Evolutionary conservation across 257 asterid species (phyloP).

Genomic region (Paraleonurus japonicus): DNA sequence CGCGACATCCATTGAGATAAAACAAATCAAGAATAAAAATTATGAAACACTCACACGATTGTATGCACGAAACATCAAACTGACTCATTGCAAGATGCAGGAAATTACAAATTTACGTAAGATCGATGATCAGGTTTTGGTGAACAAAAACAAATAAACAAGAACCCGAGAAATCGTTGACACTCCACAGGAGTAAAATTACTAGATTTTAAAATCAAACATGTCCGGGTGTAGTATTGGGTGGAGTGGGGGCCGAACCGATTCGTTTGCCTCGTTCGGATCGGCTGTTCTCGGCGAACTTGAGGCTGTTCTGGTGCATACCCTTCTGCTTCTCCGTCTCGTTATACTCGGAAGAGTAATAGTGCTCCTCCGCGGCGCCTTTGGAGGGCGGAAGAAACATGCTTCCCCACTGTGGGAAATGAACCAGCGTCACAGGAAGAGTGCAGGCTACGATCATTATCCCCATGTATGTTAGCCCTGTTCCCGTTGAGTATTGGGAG

Average conservation of each 20-base stretch:
- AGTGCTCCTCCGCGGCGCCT: constrained; percentile 39
- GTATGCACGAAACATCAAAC: background rate
- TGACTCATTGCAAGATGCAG: background rate
- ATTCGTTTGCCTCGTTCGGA: constrained; percentile 58
- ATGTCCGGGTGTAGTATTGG: constrained; percentile 27
- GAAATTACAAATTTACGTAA: background rate
- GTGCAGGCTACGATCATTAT: constrained; percentile 52
- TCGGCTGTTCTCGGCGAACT: constrained; percentile 57
- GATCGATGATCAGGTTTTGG: background rate
- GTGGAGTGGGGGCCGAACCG: constrained; percentile 34
- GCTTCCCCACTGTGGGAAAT: constrained; percentile 77
- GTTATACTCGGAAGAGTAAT: constrained; percentile 48
- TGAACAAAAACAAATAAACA: background rate
- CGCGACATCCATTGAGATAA: too few species aligned
- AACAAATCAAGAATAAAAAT: too few species aligned
- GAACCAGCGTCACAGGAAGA: constrained; percentile 41
- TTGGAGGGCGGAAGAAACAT: constrained; percentile 52
- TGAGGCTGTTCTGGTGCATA: constrained; percentile 52
- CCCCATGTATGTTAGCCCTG: constrained; percentile 50
- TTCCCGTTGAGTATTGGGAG: constrained; percentile 29
- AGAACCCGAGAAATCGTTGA: background rate
- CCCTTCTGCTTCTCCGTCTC: constrained; percentile 51
- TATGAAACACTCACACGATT: background rate
- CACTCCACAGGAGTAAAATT: background rate
- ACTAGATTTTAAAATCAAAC: constrained; percentile 15